Base-by-base conservation (phyloP, 1,284 basidiomycete genomes). In the Tilletia indica region DNA sequence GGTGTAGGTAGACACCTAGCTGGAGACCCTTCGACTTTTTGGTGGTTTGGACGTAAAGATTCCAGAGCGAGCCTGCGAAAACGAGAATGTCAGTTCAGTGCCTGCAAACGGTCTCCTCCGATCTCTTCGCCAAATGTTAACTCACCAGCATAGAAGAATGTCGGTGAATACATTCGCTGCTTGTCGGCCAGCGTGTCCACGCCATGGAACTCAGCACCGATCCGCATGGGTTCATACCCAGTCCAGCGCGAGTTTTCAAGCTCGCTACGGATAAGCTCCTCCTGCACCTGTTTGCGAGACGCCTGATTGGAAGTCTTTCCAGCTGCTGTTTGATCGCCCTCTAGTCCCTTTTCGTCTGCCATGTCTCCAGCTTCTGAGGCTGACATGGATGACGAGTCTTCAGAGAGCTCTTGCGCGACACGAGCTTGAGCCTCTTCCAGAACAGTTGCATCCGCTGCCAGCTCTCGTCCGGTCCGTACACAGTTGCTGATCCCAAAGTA, bases 151-250 rank as follows among this genome's bases (percentile, higher is more conserved):
- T 87, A 87, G 72, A 87, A 87, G 72, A 87, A 86, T 4, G 86
- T 87, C 12, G 81, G 77, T 2, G 86, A 86, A 74, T 87, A 87
- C 39, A 85, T 79, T 34, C 93, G 87, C 85, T 94, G 95, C 72
- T 96, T 93, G 71, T 90, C 90, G 12, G 71, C 72, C 63, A 97
- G 87, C 66, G 88, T 86, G 77, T 92, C 91, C 36, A 94, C 88
- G 77, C 92, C 91, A 90, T 92, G 96, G 83, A 96, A 96, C 85
- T 97, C 94, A 67, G 93, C 92, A 4, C 89, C 89, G 81, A 96
- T 86, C 49, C 86, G 82, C 77, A 78, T 76, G 14, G 74, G 78
- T 70, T 83, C 80, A 71, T 73, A 80, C 1, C 79, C 74, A 19
- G 87, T 77, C 3, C 54, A 69, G 48, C 54, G 54, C 47, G 54